phyloP scores from a whole-genome alignment of 2,329 filamentous ascomycete species.

The Chaetomiaceae sp. region DNA sequence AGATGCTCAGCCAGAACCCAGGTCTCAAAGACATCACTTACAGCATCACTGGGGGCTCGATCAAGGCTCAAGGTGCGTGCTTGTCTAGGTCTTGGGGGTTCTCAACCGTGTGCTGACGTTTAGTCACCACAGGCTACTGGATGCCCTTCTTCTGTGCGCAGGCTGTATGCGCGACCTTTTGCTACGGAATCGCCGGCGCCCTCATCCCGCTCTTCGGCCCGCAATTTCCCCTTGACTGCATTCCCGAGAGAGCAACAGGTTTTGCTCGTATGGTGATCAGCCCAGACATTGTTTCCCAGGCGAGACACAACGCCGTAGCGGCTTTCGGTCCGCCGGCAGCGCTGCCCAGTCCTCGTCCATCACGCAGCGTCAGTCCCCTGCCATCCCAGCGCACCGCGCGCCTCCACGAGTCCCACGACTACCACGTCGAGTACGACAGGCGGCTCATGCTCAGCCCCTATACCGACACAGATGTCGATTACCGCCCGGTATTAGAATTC shows the following conservation, averaged over 20 bases:
- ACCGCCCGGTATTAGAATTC: conserved; percentile 25
- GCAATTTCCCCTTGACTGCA: conserved; percentile 68
- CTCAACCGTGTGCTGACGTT: conserved; percentile 1
- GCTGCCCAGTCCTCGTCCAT: conserved; percentile 14
- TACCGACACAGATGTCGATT: conserved; percentile 36
- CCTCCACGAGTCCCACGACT: conserved; percentile 10
- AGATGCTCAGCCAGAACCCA: conserved; percentile 70
- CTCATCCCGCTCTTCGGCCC: conserved; percentile 87
- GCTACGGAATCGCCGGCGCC: conserved; percentile 73
- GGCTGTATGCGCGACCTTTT: conserved; percentile 86
- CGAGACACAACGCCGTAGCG: conserved; percentile 43
- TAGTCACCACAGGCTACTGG: conserved; percentile 74
- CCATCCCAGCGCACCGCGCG: conserved; percentile 1
- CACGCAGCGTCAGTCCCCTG: conserved; percentile 12
- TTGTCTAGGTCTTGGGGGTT: not conserved
- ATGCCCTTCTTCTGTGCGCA: conserved; percentile 84
- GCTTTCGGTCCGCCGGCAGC: conserved; percentile 30
- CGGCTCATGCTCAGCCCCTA: conserved; percentile 31
- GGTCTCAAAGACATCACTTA: conserved; percentile 85
- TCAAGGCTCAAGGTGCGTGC: conserved; percentile 76
- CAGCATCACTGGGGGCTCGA: conserved; percentile 88
- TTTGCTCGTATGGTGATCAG: conserved; percentile 64
- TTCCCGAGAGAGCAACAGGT: conserved; percentile 54
- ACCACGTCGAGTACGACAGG: conserved; percentile 12
- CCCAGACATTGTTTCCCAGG: conserved; percentile 45